Evolutionary conservation across 2,329 filamentous ascomycete species (phyloP).

Genomic region (Chaetomium globosum): DNA sequence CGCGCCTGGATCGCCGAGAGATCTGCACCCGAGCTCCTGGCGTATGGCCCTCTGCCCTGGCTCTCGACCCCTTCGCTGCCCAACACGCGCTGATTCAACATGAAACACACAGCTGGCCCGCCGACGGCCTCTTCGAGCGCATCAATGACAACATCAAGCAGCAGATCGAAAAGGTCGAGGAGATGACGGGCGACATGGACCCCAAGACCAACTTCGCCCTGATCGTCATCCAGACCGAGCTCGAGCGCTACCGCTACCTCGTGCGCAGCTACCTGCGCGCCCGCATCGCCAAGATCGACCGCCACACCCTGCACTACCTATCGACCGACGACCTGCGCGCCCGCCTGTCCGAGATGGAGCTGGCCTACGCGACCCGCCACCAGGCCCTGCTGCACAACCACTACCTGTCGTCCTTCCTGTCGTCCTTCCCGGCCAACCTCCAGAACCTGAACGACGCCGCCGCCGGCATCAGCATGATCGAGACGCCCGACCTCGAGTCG

Average conservation of each 20-base stretch:
- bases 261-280: constrained; percentile 80
- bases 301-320: constrained; percentile 73
- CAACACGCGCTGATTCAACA: constrained; percentile 4
- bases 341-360: constrained; percentile 75
- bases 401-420: constrained; percentile 82
- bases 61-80: constrained; percentile 1
- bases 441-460: constrained; percentile 88
- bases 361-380: constrained; percentile 80
- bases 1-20: constrained; percentile 93
- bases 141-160: constrained; percentile 64
- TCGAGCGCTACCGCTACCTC: constrained; percentile 91
- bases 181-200: constrained; percentile 80
- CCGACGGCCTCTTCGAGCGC: constrained; percentile 76
- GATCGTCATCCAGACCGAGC: constrained; percentile 93
- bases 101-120: constrained; percentile 58
- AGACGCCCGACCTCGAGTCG: constrained; percentile 76
- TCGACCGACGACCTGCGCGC: constrained; percentile 56
- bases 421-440: constrained; percentile 74
- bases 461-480: constrained; percentile 90
- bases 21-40: constrained; percentile 83
- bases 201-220: constrained; percentile 89
- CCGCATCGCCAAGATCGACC: constrained; percentile 87
- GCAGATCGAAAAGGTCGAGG: constrained; percentile 46
- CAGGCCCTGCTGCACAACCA: constrained; percentile 82
- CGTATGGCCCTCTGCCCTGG: constrained; percentile 53